These are phyloP conservation scores for Ustilago sp. DNA, from an alignment of 1,284 basidiomycete genomes.

Conservation along the genomic window DNA sequence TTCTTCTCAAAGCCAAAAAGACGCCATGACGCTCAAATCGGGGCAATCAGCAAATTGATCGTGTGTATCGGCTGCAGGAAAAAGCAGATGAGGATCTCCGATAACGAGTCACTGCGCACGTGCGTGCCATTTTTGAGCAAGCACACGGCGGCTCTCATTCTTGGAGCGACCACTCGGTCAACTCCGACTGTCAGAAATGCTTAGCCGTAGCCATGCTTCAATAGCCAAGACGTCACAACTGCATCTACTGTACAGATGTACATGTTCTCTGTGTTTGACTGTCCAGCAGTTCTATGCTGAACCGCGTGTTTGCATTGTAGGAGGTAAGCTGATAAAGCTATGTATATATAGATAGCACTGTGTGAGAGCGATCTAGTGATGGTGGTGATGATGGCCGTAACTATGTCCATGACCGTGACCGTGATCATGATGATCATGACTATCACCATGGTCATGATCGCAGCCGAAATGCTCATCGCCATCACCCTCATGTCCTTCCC, in stretches of 20 bases:
- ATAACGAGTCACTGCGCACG: slow-evolving; percentile 29
- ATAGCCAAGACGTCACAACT: not conserved
- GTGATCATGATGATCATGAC: slow-evolving; percentile 3
- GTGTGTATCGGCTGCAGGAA: not conserved
- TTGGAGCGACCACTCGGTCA: slow-evolving; percentile 11
- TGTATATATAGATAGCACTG: not conserved
- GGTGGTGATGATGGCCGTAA: slow-evolving; percentile 24
- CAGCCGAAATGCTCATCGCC: slow-evolving; percentile 27
- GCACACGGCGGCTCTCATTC: not conserved
- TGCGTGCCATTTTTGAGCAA: slow-evolving; percentile 4
- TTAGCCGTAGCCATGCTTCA: slow-evolving; percentile 15
- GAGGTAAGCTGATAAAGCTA: not conserved
- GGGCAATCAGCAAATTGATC: not conserved
- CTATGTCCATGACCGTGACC: slow-evolving; percentile 26
- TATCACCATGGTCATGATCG: slow-evolving; percentile 39
- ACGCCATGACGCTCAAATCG: not conserved
- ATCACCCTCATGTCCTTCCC: slow-evolving; percentile 56
- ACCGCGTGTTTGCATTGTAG: not conserved
- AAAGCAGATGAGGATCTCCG: not conserved
- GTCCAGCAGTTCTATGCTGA: too few relatives aligned
- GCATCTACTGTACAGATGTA: too few relatives aligned
- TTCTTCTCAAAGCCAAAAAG: slow-evolving; percentile 19
- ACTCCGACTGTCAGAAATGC: slow-evolving; percentile 28
- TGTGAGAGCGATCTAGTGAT: slow-evolving; percentile 5
- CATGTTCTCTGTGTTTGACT: too few relatives aligned